Base-by-base conservation (phyloP, 306 rosid genomes). In the Cercis canadensis region DNA sequence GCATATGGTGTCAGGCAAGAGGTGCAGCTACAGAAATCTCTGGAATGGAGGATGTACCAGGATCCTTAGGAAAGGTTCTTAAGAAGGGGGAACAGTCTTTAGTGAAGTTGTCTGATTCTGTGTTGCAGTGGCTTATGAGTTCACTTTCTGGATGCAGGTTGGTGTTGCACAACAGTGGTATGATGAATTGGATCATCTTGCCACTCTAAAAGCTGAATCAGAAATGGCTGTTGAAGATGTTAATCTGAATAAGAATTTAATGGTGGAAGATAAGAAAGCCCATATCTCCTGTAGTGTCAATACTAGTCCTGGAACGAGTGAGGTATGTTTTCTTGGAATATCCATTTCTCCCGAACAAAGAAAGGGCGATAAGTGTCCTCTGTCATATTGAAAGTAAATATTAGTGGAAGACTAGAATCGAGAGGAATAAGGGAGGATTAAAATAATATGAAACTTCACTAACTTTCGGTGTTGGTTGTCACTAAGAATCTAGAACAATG, bases 241-340 rank as follows among this genome's bases (percentile, higher is more conserved):
- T 45, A 52, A 51, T 61, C 70, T 17, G 55, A 71, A 80, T 65
- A 46, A 46, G 13, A 79, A 81, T 7, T 61, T n/a, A 47, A 62
- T 60, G 29, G 79, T 58, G 57, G 78, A 62, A 51, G 87, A 90
- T 74, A 75, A 70, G 10, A 86, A 69, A 69, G 75, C 72, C 55
- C 59, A 12, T 45, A 64, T 88, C 10, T 77, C 39, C 52, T 78
- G 86, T 80, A 60, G 73, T 63, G 90, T 86, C 73, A 82, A 67
- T 55, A 82, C 96, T 33, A 93, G 97, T 84, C 94, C 96, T 1
- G 98, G 98, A 80, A 87, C 85, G 11, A 86, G 98, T 67, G 98
- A 94, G 97, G 97, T 89, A 82, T 55, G 86, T 49, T 14, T 36
- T 31, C 65, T 49, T 55, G 55, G 21, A 29, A 4, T 51, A 24